Base-by-base conservation (phyloP, 2,329 filamentous ascomycete genomes). In the Cladophialophora chaetospira region DNA sequence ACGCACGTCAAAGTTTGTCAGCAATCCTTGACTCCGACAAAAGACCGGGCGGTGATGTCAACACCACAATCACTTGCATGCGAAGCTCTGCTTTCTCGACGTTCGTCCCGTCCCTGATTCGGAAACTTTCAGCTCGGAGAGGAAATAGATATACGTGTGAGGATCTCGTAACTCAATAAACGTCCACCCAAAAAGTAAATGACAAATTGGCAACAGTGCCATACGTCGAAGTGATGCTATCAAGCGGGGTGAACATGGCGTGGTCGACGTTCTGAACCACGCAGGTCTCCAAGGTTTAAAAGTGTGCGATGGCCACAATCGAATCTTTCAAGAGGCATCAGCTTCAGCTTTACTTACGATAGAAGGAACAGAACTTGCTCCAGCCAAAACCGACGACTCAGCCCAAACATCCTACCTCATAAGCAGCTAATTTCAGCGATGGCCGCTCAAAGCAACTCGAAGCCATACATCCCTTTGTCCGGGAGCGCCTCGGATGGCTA, bases 401-500 rank as follows among this genome's bases (percentile, higher is more conserved):
- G 43, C 9, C 17, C 25, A n/a, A 38, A 28, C 15, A 33, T 33
- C 49, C 19, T 17, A 19, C 4, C 31, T 26, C 10, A 19, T 26
- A 35, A 29, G 35, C 10, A 35, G 29, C n/a, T 29, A 31, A 6
- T 6, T 15, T 13, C 33, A 49, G 25, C 8, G 15, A 49, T 49
- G 46, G 44, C 51, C 23, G 13, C 28, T 10, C 17, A 40, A 38
- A 10, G 23, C 36, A 21, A 3, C 23, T 40, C 36, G 13, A 40
- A 40, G 36, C 57, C 70, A 19, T 70, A 71, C 60, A 64, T 81
- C 47, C 76, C 75, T 9, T 62, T 74, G 0, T 68, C 73, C 6
- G 69, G 73, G 17, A n/a, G 65, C 1, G 70, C 70, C 42, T 60
- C 64, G 10, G 75, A 80, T 53, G 76, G 78, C 44, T 79, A 72